A percentile compares a stretch with the other conserved stretches of the same genome.
Evolutionary conservation across 2,329 filamentous ascomycete genomes (phyloP).

Genomic region (Sclerotinia glacialis): DNA sequence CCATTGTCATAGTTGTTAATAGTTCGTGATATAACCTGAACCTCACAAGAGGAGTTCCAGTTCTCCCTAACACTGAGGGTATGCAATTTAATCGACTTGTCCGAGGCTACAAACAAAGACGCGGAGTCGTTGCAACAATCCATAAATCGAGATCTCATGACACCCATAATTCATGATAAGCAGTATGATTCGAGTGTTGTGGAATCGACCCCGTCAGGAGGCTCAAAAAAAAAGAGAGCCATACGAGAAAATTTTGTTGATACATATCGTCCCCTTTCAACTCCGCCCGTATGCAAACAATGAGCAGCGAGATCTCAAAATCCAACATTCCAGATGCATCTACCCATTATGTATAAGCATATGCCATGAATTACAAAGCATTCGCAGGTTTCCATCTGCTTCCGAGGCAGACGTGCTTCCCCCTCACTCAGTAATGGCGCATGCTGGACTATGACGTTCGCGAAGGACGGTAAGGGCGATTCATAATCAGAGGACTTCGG

Average conservation of each 20-base stretch:
- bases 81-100: background rate
- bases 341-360: conserved; percentile 7
- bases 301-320: conserved; percentile 15
- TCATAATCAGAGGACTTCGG: conserved; percentile 68
- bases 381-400: background rate
- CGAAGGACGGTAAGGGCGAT: conserved; percentile 30
- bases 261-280: conserved; percentile 15
- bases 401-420: background rate
- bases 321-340: background rate
- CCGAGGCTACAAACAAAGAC: background rate
- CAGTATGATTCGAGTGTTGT: conserved; percentile 6
- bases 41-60: background rate
- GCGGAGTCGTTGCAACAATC: background rate
- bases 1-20: background rate
- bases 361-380: conserved; percentile 6
- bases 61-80: background rate
- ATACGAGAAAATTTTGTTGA: conserved; percentile 4
- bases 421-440: background rate
- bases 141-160: background rate
- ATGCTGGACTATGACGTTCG: background rate
- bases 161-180: background rate
- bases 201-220: conserved; percentile 9
- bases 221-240: conserved; percentile 4
- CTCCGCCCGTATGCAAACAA: conserved; percentile 15
- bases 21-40: background rate